Percentiles rank a stretch among this genome's conserved stretches.
Conservation (phyloP, 2,329 filamentous ascomycete genomes). For the Stachybotrys echinatus region DNA sequence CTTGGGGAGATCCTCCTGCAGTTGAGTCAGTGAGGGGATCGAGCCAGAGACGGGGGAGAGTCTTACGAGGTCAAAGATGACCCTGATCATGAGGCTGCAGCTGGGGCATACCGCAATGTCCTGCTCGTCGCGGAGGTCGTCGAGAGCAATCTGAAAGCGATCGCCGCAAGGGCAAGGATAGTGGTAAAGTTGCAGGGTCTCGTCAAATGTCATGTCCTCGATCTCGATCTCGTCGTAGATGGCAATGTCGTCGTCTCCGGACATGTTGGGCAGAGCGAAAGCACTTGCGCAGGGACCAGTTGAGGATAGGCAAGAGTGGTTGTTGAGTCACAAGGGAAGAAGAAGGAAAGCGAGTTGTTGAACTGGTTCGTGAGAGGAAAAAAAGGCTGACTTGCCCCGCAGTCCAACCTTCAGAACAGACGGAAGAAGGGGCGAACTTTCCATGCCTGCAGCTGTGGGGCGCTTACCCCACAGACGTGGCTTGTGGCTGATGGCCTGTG, state of each 20-base stretch:
- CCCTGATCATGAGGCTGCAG: constrained; percentile 92
- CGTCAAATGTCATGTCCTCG: constrained; percentile 94
- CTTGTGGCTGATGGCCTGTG: not conserved
- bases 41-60: not conserved
- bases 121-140: constrained; percentile 79
- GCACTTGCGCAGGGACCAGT: not conserved
- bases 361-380: no score
- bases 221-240: constrained; percentile 99
- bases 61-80: constrained; percentile 82
- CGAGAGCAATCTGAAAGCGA: constrained; percentile 84
- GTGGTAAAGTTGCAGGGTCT: constrained; percentile 79
- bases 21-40: not conserved
- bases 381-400: not conserved
- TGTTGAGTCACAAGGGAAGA: no score
- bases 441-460: not conserved
- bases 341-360: not conserved
- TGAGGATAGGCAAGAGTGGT: not conserved
- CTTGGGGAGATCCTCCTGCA: constrained; percentile 39
- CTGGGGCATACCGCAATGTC: constrained; percentile 97
- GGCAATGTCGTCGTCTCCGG: constrained; percentile 58
- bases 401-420: not conserved
- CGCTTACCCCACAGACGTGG: constrained; percentile 5
- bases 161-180: constrained; percentile 98
- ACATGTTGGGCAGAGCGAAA: constrained; percentile 36
- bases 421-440: not conserved